Percentiles rank a stretch among this genome's conserved stretches.
Conservation (phyloP, 73 alveolate species). For the Paramecium tetraurelia region DNA sequence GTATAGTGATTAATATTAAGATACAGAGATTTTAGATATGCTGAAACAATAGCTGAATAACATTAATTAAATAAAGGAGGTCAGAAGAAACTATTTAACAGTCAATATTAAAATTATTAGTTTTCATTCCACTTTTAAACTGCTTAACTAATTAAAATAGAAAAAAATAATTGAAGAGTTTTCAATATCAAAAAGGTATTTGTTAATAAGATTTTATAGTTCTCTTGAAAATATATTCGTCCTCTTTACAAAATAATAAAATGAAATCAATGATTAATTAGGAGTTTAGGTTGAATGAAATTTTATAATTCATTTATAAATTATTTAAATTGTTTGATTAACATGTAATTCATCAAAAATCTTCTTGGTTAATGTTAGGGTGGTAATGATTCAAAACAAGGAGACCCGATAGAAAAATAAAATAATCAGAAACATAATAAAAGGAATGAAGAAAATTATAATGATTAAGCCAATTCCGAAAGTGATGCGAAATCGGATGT, state of each 20-base stretch:
- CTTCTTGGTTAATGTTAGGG: too few relatives aligned
- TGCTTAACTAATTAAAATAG: not conserved
- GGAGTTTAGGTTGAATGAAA: not conserved
- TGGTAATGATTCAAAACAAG: too few relatives aligned
- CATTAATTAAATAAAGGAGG: not conserved
- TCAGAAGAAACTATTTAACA: not conserved
- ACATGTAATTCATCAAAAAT: too few relatives aligned
- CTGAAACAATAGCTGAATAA: not conserved
- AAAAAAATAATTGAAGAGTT: not conserved
- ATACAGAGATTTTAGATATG: not conserved
- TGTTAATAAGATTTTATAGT: not conserved
- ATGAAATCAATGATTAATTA: not conserved
- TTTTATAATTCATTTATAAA: not conserved
- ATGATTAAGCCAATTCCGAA: too few relatives aligned
- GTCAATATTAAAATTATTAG: not conserved
- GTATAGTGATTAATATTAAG: not conserved
- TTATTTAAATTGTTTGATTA: not conserved
- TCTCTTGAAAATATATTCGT: not conserved
- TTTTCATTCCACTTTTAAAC: not conserved
- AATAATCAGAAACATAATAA: too few relatives aligned
- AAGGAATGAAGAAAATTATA: too few relatives aligned
- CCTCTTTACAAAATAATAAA: not conserved
- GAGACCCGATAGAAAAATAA: too few relatives aligned
- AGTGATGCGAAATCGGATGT: too few relatives aligned
- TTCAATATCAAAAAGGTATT: not conserved